A percentile compares a stretch with the other conserved stretches of the same genome.
Evolutionary conservation across 2,329 filamentous ascomycete species (phyloP).

Genomic region (Pseudomassariella vexata): DNA sequence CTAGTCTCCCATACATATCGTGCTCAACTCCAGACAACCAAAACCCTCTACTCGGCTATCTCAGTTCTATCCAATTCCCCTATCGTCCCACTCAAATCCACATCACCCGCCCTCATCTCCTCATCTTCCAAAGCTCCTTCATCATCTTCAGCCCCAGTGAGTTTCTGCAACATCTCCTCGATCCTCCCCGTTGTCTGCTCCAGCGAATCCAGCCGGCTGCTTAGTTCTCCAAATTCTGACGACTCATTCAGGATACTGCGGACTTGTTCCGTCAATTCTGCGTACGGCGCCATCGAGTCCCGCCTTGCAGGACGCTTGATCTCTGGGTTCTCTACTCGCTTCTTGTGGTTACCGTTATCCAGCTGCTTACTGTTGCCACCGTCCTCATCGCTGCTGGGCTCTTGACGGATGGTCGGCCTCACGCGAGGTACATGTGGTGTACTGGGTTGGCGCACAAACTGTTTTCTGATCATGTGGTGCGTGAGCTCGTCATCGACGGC

Average conservation of each 20-base stretch:
- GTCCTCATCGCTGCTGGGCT: constrained; percentile 46
- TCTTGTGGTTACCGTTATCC: constrained; percentile 8
- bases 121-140: constrained; percentile 14
- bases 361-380: constrained; percentile 26
- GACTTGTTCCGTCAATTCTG: constrained; percentile 44
- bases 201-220: constrained; percentile 38
- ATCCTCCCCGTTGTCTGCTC: constrained; percentile 44
- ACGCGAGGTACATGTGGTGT: constrained; percentile 21
- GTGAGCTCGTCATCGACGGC: constrained; percentile 54
- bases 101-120: constrained; percentile 19
- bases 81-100: constrained; percentile 10
- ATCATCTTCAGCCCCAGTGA: constrained; percentile 21
- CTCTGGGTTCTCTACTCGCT: constrained; percentile 8
- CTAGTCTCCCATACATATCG: too few species aligned
- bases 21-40: too few species aligned
- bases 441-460: constrained; percentile 43
- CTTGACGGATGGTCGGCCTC: constrained; percentile 14
- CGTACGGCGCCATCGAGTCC: constrained; percentile 50
- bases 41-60: too few species aligned
- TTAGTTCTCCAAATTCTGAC: constrained; percentile 38
- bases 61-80: not conserved
- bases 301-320: constrained; percentile 35
- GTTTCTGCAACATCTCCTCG: constrained; percentile 37
- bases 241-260: constrained; percentile 41
- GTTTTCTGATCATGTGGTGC: constrained; percentile 50